Evolutionary conservation across 371 early-diverging fungal species (phyloP), one percentile per base, ranked within the genome.

Genomic region (Syncephalastrum monosporum): DNA sequence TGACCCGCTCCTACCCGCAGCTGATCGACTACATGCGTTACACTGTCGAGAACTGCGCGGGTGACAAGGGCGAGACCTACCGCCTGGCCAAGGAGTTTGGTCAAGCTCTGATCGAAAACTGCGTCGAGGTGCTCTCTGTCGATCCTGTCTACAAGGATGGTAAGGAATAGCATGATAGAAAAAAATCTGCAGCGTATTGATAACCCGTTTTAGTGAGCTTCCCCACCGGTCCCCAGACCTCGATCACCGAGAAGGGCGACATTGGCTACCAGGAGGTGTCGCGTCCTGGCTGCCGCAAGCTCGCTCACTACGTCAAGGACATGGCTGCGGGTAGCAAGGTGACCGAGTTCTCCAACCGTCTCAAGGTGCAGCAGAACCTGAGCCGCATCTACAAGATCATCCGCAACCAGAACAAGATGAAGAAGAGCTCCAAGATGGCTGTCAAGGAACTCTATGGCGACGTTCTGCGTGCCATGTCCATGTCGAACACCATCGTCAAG

Each of bases 81-180:
- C 82, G 86, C 33, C 76, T 90, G 42, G 93, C 92, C 48, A 88
- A 90, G 79, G 82, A 87, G 50, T 84, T 92, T 33, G 92, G 90
- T 65, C 77, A 88, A 67, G 79, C 89, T 71, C 75, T 96, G 61
- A 82, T 93, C 64, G 91, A 94, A 63, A 94, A 93, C 83, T 92
- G 94, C 75, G 83, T 84, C 57, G 90, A 87, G 50, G 92, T 90
- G 23, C 68, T 95, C 46, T 72, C 79, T 41, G 74, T 74, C 49
- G 77, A 88, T 53, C 96, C 96, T 24, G 89, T 92, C 19, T 96
- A 89, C 80, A 92, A 92, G 76, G 87, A 94, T 82, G 80, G 85
- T 86, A 77, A 77, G 85, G 69, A 14, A 17, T 38, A 16, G 12
- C 5, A 27, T 7, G 27, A 13, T 41, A 25, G 13, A n/a, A 23